These are phyloP conservation scores for Uronychia binucleata DNA, from an alignment of 73 alveolate genomes.

Conservation along the genomic window DNA sequence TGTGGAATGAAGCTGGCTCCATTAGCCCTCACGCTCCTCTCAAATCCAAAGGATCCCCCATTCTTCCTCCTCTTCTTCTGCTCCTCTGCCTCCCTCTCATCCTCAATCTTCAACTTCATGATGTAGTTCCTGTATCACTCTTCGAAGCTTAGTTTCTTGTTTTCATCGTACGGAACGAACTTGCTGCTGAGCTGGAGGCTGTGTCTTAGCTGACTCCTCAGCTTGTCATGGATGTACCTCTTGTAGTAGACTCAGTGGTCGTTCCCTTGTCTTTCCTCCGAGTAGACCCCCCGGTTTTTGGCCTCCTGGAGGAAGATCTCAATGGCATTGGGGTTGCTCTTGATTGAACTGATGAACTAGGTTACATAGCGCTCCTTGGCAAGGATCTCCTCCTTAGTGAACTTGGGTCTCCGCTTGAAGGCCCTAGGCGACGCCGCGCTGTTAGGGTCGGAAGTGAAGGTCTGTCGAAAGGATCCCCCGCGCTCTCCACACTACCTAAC, in stretches of 20 bases:
- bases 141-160: background rate
- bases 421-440: too few relatives aligned
- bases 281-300: background rate
- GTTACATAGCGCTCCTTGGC: background rate
- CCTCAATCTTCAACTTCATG: background rate
- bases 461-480: too few relatives aligned
- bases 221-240: background rate
- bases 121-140: background rate
- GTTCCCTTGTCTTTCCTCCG: background rate
- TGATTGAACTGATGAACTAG: background rate
- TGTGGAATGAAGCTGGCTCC: conserved; percentile 5
- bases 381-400: background rate
- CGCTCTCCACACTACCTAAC: too few relatives aligned
- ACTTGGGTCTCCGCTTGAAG: background rate
- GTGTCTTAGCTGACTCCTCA: background rate
- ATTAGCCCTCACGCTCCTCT: background rate
- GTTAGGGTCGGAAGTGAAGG: too few relatives aligned
- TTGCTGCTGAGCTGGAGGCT: background rate
- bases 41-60: background rate
- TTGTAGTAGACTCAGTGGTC: background rate
- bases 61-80: background rate
- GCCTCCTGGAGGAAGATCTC: background rate
- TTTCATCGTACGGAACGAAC: background rate
- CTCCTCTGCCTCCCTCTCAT: background rate
- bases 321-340: background rate